Evolutionary conservation across 139 green algal genomes (phyloP), one percentile per base, ranked within the genome.

Genomic region (Ettlia oleoabundans): DNA sequence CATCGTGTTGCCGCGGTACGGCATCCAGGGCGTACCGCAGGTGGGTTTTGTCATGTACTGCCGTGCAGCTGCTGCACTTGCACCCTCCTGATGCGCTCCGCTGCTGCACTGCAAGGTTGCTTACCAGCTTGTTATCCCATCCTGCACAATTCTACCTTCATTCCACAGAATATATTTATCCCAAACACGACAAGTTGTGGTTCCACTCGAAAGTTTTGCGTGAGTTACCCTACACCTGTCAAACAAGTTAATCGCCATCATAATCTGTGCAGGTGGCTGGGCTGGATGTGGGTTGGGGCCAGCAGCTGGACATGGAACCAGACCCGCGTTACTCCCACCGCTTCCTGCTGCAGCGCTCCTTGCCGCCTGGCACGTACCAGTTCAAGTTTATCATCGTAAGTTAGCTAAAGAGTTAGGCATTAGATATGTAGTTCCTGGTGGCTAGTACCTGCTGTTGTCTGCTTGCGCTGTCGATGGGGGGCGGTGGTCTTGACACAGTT

Each of bases 251-350:
- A 58, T 15, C 47, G 13, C 47, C 47, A 10, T 58, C 47, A 58
- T 15, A 58, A 10, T 15, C 47, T 22, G 22, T 67, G 58, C 58
- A 96, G 91, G 83, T 98, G 38, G 95, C 96, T 33, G 96, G 96
- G 0, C 88, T 99, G 83, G 96, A 99, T 78, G 92, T 99, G n/a
- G 96, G 96, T 1, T 99, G 96, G 96, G 91, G 95, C 53, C 80
- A 89, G 71, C 84, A 82, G 41, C 62, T 96, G 52, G 82, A 86
- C 41, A 66, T 97, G 86, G 53, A 84, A 63, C 78, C 67, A 18
- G 86, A 93, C 52, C 10, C 24, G 4, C 78, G 53, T 13, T 80
- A 52, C 73, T 18, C 2, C 7, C n/a, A 81, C 13, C 70, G 83
- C 28, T 87, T 84, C 38, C 37, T 78, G 26, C 30, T 89, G 38